Base-by-base conservation (phyloP, 176 grass and related monocot species). In the Alopecurus myosuroides region DNA sequence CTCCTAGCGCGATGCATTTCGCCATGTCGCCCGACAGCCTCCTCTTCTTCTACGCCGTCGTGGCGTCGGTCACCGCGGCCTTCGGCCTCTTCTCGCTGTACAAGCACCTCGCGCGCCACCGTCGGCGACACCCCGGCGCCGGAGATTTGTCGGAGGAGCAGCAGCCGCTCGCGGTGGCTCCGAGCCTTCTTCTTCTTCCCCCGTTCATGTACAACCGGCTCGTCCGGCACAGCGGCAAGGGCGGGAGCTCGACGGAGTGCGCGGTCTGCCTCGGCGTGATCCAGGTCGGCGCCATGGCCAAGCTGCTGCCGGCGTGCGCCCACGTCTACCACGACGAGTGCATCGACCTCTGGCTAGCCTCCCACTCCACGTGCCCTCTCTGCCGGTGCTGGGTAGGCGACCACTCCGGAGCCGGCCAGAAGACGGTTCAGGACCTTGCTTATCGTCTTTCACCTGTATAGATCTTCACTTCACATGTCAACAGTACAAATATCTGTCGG, bases 271-370 rank as follows among this genome's bases (percentile, higher is more conserved):
- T 92, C 66, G 60, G 76, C 39, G 18, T 18, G 6, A 84, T 92
- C 40, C 80, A 84, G 31, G 84, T 72, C 22, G 91, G 87, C 46
- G 61, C 80, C 76, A 90, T 76, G 91, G 84, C 81, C 11, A 84
- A 87, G 87, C 80, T 86, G 76, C 81, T 92, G 62, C 87, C 87
- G 0, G 64, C 81, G 11, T 87, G 91, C 57, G 25, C 60, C 31
- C 91, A 92, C 19, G 77, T 85, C 15, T 85, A 89, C 23, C 87
- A 90, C 66, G 76, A 52, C 41, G 78, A 84, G 23, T 90, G 87
- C 91, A 87, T 87, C 80, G 80, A 80, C 70, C 31, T 80, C 4
- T 90, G 91, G 87, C 65, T 92, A 1, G 65, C 65, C 4, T 46
- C 52, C 1, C 73, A 83, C 66, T 39, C 75, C 3, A 85, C 87